Conservation (phyloP, 805 yeast species). For the Sugiyamaella qingdaonensis region DNA sequence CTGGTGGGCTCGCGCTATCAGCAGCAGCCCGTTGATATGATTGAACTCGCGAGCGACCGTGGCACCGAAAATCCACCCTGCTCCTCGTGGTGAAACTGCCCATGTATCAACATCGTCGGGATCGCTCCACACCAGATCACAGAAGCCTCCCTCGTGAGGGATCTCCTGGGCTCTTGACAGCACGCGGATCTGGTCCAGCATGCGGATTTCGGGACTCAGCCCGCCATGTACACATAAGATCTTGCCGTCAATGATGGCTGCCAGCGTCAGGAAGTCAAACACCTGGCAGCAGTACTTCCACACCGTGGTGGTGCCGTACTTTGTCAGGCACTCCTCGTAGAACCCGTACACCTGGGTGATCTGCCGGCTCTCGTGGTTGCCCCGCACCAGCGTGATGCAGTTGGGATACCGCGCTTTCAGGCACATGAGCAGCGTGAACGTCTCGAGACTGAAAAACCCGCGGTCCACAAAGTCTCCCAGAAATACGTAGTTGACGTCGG, state of each 20-base stretch:
- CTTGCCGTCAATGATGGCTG: constrained; percentile 94
- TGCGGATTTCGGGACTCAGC: constrained; percentile 91
- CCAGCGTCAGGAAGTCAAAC: constrained; percentile 86
- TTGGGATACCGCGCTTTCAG: constrained; percentile 84
- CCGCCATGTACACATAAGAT: constrained; percentile 97
- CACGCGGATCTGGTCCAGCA: constrained; percentile 95
- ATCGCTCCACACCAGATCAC: constrained; percentile 96
- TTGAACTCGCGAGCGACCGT: constrained; percentile 94
- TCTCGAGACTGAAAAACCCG: constrained; percentile 93
- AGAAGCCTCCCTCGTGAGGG: constrained; percentile 98
- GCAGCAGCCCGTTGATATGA: constrained; percentile 81
- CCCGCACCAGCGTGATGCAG: constrained; percentile 85
- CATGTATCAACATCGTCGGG: constrained; percentile 97
- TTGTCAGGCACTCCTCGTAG: constrained; percentile 90
- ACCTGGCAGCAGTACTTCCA: constrained; percentile 98
- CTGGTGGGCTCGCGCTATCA: constrained; percentile 96
- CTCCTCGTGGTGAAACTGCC: constrained; percentile 98
- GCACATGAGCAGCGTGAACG: constrained; percentile 90
- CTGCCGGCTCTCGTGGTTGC: constrained; percentile 96
- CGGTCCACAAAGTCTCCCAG: constrained; percentile 96
- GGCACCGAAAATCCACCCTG: constrained; percentile 96
- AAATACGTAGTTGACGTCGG: constrained; percentile 74
- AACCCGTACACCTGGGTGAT: constrained; percentile 99
- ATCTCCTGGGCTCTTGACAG: constrained; percentile 95
- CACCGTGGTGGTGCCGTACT: constrained; percentile 90